Base-by-base conservation (phyloP, 192 early-diverging fungal genomes). In the Rhizophagus sp. region DNA sequence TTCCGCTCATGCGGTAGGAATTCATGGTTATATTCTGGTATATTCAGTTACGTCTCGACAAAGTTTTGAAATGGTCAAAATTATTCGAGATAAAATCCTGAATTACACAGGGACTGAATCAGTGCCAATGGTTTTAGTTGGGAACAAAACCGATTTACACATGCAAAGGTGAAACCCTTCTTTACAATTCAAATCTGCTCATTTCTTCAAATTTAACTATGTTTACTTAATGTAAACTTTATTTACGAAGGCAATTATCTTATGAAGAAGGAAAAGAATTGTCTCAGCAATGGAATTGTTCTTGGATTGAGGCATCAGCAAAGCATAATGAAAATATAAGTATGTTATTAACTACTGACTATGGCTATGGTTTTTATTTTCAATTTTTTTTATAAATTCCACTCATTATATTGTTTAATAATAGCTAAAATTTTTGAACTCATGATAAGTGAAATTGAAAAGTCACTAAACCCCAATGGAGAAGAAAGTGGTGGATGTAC, bases 11-110 rank as follows among this genome's bases (percentile, higher is more conserved):
- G 93, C 93, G 1, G 89, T 97, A 1, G 92, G 96, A 24, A 94
- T 96, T 61, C 96, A 99, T 84, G 98, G 96, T 10, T 99, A 96
- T 82, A 91, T 99, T 62, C 88, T 99, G 44, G 95, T 94, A 30
- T 99, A 98, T 82, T 98, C 97, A 2, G 92, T 99, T 39, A 90
- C 92, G 34, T 94, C 93, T 63, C 86, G 91, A 52, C 89, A 91
- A 61, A 95, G 93, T 65, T 95, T 98, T 82, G 97, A 99, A 64
- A 95, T 98, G 88, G 91, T 93, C 63, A 88, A 91, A 76, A 91
- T 96, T 52, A 93, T 98, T 69, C 88, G 96, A 11, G 96, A 98
- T 80, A 98, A 99, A 85, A 97, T 99, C 72, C 87, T 98, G 75
- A 94, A 96, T 83, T 93, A 92, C 79, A 93, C 94, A 4, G 97